phyloP scores from a whole-genome alignment of 2,329 filamentous ascomycete species.

The Epichloe gansuensis region DNA sequence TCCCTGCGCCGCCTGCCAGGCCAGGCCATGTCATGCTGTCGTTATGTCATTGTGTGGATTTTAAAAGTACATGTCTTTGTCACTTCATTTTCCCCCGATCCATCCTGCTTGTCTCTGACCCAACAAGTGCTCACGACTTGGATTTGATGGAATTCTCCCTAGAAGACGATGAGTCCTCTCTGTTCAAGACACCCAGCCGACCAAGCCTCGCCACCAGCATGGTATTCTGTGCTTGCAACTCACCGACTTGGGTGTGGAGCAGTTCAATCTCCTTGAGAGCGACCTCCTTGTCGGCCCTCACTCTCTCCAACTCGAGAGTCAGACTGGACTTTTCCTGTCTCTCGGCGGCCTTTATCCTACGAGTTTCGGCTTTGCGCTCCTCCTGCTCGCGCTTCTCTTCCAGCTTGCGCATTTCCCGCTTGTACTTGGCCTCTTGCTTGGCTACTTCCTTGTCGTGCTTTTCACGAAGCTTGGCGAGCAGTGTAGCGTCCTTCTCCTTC shows the following conservation, averaged over 20 bases:
- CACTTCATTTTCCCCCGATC: too few species aligned
- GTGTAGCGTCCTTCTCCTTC: constrained; percentile 35
- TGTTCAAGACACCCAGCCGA: constrained; percentile 26
- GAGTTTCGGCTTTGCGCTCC: constrained; percentile 43
- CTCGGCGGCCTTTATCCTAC: constrained; percentile 36
- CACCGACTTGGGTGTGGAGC: constrained; percentile 40
- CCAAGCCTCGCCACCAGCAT: constrained; percentile 41
- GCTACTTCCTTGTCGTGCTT: constrained; percentile 50
- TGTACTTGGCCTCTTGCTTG: constrained; percentile 55
- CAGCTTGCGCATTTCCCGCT: constrained; percentile 49
- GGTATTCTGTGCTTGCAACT: constrained; percentile 48
- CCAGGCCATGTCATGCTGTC: background rate
- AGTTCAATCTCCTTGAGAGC: constrained; percentile 40
- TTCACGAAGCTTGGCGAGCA: constrained; percentile 44
- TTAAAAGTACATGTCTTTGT: background rate
- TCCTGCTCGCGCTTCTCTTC: constrained; percentile 52
- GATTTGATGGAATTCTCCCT: constrained; percentile 3
- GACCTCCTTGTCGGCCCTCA: constrained; percentile 37
- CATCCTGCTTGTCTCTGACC: too few species aligned
- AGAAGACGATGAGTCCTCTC: constrained; percentile 6
- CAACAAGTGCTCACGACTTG: background rate
- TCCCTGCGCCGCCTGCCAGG: too few species aligned
- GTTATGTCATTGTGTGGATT: background rate
- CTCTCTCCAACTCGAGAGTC: constrained; percentile 38
- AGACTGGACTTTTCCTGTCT: constrained; percentile 39